These are phyloP conservation scores for Citrus reticulata DNA, from an alignment of 345 rosid species.

Conservation along the genomic window DNA sequence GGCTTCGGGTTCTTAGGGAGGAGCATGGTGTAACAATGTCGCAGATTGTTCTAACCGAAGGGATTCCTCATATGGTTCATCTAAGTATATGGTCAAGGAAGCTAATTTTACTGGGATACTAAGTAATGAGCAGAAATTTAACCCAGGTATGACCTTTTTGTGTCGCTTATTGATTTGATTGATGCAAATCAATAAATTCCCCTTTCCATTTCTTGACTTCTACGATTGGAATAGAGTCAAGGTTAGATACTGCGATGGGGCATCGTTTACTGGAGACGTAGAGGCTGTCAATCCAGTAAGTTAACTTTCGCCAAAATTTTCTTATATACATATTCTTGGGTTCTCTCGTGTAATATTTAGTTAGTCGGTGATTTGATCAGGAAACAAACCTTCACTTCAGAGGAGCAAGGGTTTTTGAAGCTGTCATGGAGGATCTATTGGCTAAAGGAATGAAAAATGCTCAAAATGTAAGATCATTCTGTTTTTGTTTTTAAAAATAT, in stretches of 20 bases:
- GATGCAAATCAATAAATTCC: neutral
- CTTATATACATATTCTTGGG: neutral
- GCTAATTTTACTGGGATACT: constrained; percentile 81
- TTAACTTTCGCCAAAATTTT: constrained; percentile 6
- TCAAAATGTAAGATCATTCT: constrained; percentile 43
- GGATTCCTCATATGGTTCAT: constrained; percentile 70
- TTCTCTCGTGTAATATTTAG: constrained; percentile 16
- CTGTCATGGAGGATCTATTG: constrained; percentile 71
- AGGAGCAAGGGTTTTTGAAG: constrained; percentile 85
- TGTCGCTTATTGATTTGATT: neutral
- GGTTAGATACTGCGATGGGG: constrained; percentile 90
- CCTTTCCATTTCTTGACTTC: constrained; percentile 42
- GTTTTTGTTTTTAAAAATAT: neutral
- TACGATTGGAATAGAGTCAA: constrained; percentile 86
- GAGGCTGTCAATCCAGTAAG: constrained; percentile 69
- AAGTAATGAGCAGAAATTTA: constrained; percentile 45
- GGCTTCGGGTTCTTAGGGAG: constrained; percentile 51
- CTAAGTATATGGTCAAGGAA: constrained; percentile 53
- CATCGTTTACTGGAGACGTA: constrained; percentile 90
- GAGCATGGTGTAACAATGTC: constrained; percentile 89
- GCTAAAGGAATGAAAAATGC: constrained; percentile 86
- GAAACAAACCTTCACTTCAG: constrained; percentile 87
- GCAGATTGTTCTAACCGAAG: constrained; percentile 59
- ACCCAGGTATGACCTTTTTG: constrained; percentile 53
- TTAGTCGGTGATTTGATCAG: constrained; percentile 56